Evolutionary conservation across 2,329 filamentous ascomycete genomes (phyloP).

Genomic region (Verticillium dahliae): DNA sequence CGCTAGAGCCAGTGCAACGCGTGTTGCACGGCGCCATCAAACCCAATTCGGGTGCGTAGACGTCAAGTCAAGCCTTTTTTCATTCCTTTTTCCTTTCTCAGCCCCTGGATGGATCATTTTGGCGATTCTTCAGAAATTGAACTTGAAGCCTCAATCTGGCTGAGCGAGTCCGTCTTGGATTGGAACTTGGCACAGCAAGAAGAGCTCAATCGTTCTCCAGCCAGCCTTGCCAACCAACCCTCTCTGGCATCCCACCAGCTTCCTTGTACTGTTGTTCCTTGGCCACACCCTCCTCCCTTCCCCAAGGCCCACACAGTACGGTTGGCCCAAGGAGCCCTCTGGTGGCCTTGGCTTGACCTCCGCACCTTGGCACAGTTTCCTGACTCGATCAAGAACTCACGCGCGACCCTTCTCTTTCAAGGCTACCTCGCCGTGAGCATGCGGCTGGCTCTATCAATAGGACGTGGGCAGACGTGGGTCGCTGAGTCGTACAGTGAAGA

Average conservation of each 20-base stretch:
- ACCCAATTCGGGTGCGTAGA: neutral
- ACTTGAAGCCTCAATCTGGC: too few species aligned
- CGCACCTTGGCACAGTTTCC: neutral
- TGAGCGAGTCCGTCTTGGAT: too few species aligned
- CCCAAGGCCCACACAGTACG: neutral
- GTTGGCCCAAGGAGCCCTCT: neutral
- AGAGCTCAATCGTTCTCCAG: neutral
- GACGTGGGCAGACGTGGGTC: too few species aligned
- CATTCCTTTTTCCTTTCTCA: neutral
- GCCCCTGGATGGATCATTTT: neutral
- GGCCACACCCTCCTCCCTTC: neutral
- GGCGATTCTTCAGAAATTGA: neutral
- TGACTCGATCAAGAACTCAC: neutral
- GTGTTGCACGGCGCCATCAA: neutral
- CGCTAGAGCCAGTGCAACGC: neutral
- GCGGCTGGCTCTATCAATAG: too few species aligned
- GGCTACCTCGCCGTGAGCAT: neutral
- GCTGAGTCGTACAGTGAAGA: too few species aligned
- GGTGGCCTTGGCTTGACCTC: neutral
- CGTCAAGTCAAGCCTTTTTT: neutral
- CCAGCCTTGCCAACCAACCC: too few species aligned
- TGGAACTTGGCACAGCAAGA: neutral
- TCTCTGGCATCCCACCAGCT: too few species aligned
- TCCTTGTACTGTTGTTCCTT: neutral
- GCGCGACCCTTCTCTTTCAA: neutral